phyloP scores from a whole-genome alignment of 345 rosid genomes.

The Durio zibethinus region DNA sequence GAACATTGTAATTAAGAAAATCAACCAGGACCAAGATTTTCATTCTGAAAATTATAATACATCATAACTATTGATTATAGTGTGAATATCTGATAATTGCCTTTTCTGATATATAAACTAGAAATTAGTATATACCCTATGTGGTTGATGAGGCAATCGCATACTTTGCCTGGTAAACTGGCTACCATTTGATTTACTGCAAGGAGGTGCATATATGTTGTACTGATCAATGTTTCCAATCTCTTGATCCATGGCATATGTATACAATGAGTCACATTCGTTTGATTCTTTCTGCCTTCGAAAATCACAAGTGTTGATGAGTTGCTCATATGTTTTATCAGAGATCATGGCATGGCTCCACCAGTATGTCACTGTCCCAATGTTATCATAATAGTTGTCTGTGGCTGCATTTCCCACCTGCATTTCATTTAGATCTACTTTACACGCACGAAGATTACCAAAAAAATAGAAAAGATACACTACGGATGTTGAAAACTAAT shows the following conservation, averaged over 20 bases:
- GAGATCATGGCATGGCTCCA: slow-evolving; percentile 99
- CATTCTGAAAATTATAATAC: not conserved
- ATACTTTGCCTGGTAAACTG: slow-evolving; percentile 37
- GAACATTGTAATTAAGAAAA: not conserved
- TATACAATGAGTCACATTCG: slow-evolving; percentile 82
- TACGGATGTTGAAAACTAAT: not conserved
- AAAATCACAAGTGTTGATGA: slow-evolving; percentile 81
- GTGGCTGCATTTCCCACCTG: slow-evolving; percentile 99
- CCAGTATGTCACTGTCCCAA: slow-evolving; percentile 97
- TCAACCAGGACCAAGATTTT: not conserved
- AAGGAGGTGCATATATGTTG: slow-evolving; percentile 85
- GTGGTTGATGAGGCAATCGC: slow-evolving; percentile 70
- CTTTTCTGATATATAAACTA: not conserved
- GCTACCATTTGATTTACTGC: slow-evolving; percentile 76
- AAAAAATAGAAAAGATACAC: too few relatives aligned
- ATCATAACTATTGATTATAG: not conserved
- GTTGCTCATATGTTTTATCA: slow-evolving; percentile 71
- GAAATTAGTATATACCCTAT: slow-evolving; percentile 26
- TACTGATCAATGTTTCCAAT: slow-evolving; percentile 97
- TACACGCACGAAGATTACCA: not conserved
- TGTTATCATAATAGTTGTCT: slow-evolving; percentile 85
- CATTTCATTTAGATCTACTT: not conserved
- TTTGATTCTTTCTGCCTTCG: slow-evolving; percentile 70
- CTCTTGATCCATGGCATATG: slow-evolving; percentile 92
- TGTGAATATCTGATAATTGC: not conserved